Conservation (phyloP, 768 basidiomycete species). For the Amanita exitialis region DNA sequence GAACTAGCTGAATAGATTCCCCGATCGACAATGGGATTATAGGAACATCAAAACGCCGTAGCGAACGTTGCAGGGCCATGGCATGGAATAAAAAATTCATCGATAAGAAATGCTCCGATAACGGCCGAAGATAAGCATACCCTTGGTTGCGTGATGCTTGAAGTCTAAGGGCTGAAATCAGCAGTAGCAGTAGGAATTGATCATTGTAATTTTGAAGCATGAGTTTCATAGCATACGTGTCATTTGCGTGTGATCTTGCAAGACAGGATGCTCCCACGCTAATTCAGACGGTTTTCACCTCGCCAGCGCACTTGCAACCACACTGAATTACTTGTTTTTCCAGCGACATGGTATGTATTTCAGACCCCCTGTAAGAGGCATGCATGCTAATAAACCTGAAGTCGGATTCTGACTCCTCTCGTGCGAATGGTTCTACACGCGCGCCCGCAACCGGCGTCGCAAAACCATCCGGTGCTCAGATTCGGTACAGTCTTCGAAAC, state of each 20-base stretch:
- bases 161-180: too few species aligned
- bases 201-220: neutral
- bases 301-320: constrained; percentile 21
- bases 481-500: constrained; percentile 47
- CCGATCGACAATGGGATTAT: too few species aligned
- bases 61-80: too few species aligned
- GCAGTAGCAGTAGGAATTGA: too few species aligned
- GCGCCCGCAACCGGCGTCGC: constrained; percentile 39
- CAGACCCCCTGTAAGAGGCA: neutral
- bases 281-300: constrained; percentile 13
- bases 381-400: constrained; percentile 15
- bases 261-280: constrained; percentile 18
- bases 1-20: too few species aligned
- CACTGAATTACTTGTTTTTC: constrained; percentile 11
- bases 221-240: constrained; percentile 15
- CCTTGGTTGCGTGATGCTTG: too few species aligned
- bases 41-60: too few species aligned
- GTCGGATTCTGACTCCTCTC: constrained; percentile 76
- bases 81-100: too few species aligned
- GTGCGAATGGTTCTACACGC: constrained; percentile 28
- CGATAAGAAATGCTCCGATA: too few species aligned
- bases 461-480: constrained; percentile 72
- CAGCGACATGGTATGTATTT: constrained; percentile 27
- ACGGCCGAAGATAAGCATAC: too few species aligned
- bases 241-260: neutral